These are phyloP conservation scores for Marvania coccoides DNA, from an alignment of 139 green algal species.

Conservation along the genomic window DNA sequence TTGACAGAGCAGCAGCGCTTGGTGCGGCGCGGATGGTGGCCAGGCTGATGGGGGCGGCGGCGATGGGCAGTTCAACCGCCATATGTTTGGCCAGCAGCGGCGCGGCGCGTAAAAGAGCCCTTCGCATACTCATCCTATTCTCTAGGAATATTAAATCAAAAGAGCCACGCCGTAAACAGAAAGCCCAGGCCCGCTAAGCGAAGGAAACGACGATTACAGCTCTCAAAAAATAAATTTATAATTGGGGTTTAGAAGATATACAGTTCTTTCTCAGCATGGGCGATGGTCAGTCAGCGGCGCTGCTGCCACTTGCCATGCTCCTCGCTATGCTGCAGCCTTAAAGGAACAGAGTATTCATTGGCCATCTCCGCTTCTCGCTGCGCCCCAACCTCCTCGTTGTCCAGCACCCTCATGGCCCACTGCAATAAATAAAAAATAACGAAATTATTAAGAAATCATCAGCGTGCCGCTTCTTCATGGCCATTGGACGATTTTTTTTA, in stretches of 20 bases:
- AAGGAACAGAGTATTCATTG: not conserved
- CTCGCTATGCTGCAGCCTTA: too few relatives aligned
- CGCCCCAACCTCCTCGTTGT: conserved; percentile 14
- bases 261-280: too few relatives aligned
- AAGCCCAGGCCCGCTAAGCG: too few relatives aligned
- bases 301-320: too few relatives aligned
- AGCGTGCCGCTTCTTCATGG: not conserved
- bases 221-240: too few relatives aligned
- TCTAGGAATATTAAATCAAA: too few relatives aligned
- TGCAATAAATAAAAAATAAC: not conserved
- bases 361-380: not conserved
- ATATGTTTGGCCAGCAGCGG: not conserved
- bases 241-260: too few relatives aligned
- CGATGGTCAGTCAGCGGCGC: too few relatives aligned
- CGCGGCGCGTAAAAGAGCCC: not conserved
- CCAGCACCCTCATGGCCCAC: conserved; percentile 20
- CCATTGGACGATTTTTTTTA: not conserved
- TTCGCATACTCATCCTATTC: not conserved
- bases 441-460: too few relatives aligned
- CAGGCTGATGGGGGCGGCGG: not conserved
- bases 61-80: not conserved
- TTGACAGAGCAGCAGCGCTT: not conserved
- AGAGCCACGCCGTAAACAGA: too few relatives aligned
- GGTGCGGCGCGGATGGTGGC: not conserved
- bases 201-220: too few relatives aligned